Percentiles rank a stretch among this genome's conserved stretches.
Evolutionary conservation across 345 rosid genomes (phyloP).

Genomic region (Zanthoxylum bungeanum): DNA sequence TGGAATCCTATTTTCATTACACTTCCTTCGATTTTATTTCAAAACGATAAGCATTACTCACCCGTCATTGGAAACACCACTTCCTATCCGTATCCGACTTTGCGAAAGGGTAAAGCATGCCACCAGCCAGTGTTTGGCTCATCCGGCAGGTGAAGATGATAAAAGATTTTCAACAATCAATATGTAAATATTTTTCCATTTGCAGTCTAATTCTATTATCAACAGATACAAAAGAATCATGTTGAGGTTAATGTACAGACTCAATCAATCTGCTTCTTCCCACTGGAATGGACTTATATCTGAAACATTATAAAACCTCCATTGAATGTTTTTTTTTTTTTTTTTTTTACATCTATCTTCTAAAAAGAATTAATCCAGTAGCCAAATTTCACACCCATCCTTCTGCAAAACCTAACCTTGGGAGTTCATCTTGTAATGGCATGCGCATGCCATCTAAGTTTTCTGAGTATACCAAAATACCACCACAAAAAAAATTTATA

Average conservation of each 20-base stretch:
- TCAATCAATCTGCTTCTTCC: conserved; percentile 6
- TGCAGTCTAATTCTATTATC: conserved; percentile 35
- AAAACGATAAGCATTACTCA: no score
- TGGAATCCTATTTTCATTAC: no score
- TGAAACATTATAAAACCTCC: conserved; percentile 20
- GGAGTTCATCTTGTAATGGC: neutral
- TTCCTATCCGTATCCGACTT: no score
- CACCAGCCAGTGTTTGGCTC: no score
- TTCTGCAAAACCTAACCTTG: conserved; percentile 5
- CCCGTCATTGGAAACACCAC: no score
- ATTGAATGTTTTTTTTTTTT: conserved; percentile 13
- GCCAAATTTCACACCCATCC: conserved; percentile 16
- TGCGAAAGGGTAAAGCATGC: no score
- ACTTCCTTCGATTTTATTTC: no score
- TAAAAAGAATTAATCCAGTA: conserved; percentile 30
- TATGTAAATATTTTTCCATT: no score
- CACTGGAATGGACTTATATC: conserved; percentile 14
- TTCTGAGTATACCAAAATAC: conserved; percentile 4
- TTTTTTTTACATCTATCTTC: conserved; percentile 31
- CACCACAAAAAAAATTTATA: conserved; percentile 11
- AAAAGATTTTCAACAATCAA: no score
- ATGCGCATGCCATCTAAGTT: neutral
- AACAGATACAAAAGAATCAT: conserved; percentile 42
- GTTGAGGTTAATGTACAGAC: conserved; percentile 37
- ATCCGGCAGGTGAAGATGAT: no score